A percentile compares a stretch with the other conserved stretches of the same genome.
phyloP scores from a whole-genome alignment of 148 eudicot species.

The Pouteria glomerata region DNA sequence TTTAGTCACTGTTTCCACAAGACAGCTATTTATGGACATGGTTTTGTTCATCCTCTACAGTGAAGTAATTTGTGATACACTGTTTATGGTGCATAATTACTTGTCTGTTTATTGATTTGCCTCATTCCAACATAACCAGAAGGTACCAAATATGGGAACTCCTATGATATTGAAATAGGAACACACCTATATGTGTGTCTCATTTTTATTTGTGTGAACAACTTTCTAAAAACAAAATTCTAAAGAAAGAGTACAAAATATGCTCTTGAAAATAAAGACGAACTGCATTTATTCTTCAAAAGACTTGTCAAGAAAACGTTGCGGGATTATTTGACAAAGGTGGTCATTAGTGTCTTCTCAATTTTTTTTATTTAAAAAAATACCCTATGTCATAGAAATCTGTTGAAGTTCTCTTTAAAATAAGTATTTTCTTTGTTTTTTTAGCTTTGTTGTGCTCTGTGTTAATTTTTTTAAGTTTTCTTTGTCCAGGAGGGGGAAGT shows the following conservation, averaged over 20 bases:
- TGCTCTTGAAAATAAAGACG: background rate
- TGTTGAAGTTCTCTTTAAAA: background rate
- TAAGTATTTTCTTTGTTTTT: background rate
- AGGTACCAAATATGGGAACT: background rate
- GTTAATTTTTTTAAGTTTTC: background rate
- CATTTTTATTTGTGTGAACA: background rate
- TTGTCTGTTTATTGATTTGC: too few species aligned
- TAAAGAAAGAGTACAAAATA: background rate
- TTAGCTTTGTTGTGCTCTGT: background rate
- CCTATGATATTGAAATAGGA: background rate
- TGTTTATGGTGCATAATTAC: too few species aligned
- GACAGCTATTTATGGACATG: background rate
- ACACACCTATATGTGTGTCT: background rate
- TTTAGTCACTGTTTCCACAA: too few species aligned
- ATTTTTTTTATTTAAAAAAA: background rate
- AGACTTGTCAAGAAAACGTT: background rate
- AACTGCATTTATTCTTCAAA: background rate
- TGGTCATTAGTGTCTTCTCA: background rate
- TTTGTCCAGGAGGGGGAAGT: conserved; percentile 76
- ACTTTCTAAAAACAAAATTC: background rate
- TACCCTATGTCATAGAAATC: background rate
- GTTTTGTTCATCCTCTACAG: background rate
- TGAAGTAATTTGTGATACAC: background rate
- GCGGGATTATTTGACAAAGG: background rate
- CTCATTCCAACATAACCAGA: too few species aligned